Evolutionary conservation across 1,284 basidiomycete species (phyloP).

Genomic region (Apiotrichum domesticum): DNA sequence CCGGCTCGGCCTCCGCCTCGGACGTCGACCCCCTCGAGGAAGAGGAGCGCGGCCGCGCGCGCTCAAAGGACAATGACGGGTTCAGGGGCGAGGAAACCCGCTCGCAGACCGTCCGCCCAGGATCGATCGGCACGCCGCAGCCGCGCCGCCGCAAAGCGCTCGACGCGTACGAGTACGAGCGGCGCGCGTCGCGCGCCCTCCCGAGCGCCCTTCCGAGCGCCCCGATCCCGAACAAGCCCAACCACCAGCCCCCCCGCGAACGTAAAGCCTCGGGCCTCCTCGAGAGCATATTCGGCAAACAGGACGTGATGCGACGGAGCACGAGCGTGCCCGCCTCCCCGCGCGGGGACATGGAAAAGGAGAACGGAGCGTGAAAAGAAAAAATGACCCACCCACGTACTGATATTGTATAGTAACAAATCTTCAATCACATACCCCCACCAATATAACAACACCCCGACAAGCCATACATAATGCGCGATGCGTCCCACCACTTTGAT

Average conservation of each 20-base stretch:
- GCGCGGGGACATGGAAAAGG: no score
- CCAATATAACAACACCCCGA: no score
- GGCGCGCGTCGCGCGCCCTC: not conserved
- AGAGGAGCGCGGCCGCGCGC: conserved; percentile 28
- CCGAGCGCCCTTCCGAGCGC: not conserved
- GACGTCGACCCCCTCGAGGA: conserved; percentile 15
- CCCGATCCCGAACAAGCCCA: not conserved
- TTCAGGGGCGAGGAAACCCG: not conserved
- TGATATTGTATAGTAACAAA: no score
- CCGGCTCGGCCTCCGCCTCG: conserved; percentile 2
- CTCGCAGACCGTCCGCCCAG: not conserved
- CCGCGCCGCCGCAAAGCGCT: not conserved
- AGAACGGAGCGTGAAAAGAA: no score
- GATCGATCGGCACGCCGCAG: not conserved
- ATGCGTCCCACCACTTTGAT: no score
- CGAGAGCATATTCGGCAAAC: conserved; percentile 8
- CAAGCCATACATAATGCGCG: no score
- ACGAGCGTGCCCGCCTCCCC: not conserved
- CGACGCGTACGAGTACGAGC: not conserved
- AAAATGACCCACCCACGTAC: no score
- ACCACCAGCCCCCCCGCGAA: not conserved
- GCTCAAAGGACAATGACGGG: conserved; percentile 21
- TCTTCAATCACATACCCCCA: no score
- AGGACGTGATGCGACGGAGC: not conserved
- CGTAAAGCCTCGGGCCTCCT: conserved; percentile 2